phyloP scores from a whole-genome alignment of 192 early-diverging fungal species.

The Mortierella antarctica region DNA sequence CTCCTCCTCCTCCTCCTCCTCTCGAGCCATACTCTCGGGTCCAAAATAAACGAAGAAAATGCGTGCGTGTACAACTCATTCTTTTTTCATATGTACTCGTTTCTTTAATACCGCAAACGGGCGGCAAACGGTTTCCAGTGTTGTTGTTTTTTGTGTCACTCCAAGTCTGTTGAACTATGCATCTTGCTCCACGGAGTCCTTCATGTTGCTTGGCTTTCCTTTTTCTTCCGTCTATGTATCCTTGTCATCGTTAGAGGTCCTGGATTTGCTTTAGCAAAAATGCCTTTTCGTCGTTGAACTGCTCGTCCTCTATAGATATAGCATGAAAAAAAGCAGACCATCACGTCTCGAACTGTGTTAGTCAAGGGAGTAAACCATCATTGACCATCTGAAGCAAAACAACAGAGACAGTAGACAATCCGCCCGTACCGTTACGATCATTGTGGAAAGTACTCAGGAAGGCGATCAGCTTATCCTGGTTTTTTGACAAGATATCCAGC shows the following conservation, averaged over 20 bases:
- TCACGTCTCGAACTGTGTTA: not conserved
- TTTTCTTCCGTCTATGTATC: not conserved
- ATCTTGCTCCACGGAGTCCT: too few species aligned
- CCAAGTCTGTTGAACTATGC: too few species aligned
- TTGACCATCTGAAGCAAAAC: not conserved
- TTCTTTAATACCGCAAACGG: too few species aligned
- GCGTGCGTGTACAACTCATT: too few species aligned
- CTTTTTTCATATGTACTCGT: too few species aligned
- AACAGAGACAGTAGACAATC: not conserved
- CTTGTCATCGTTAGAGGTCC: slow-evolving; percentile 37
- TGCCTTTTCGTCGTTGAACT: slow-evolving; percentile 98
- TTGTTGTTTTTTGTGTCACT: too few species aligned
- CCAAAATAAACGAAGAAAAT: too few species aligned
- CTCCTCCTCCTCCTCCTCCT: too few species aligned
- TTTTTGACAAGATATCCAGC: slow-evolving; percentile 90
- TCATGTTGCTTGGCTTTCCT: not conserved
- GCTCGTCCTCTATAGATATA: slow-evolving; percentile 87
- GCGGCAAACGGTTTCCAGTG: too few species aligned
- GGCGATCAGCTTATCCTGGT: slow-evolving; percentile 88
- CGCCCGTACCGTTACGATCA: slow-evolving; percentile 84
- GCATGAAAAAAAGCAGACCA: not conserved
- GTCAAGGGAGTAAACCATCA: not conserved
- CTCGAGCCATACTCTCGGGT: too few species aligned
- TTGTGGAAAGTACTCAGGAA: slow-evolving; percentile 95
- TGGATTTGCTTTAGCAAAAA: slow-evolving; percentile 94